Evolutionary conservation across 2,329 filamentous ascomycete species (phyloP).

Genomic region (Albophoma yamanashiensis): DNA sequence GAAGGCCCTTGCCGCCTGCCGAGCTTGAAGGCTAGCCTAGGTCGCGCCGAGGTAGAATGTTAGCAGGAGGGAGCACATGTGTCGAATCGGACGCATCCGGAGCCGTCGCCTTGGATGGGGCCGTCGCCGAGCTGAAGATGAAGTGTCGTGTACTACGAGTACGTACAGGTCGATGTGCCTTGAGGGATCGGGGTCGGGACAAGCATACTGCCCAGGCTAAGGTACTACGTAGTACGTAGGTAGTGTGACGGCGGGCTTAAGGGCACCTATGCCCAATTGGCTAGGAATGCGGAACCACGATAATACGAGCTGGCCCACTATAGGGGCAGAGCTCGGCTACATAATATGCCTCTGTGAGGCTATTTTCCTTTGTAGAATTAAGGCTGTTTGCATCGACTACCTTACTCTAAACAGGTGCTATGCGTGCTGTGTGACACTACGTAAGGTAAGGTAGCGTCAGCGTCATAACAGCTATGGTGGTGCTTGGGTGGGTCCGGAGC

Average conservation of each 20-base stretch:
- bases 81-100: not conserved
- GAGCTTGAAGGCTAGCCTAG: not conserved
- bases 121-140: not conserved
- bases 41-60: not conserved
- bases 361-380: too few species aligned
- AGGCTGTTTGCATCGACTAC: too few species aligned
- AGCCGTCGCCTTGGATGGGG: not conserved
- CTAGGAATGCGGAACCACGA: too few species aligned
- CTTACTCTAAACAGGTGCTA: too few species aligned
- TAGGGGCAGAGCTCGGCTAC: too few species aligned
- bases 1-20: not conserved
- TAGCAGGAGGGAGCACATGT: not conserved
- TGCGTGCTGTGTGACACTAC: too few species aligned
- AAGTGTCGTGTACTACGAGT: not conserved
- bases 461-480: not conserved
- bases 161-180: not conserved
- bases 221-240: too few species aligned
- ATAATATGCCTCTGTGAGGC: too few species aligned
- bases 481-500: not conserved
- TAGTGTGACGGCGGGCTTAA: too few species aligned
- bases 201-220: too few species aligned
- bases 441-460: not conserved
- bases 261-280: too few species aligned
- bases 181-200: not conserved
- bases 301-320: too few species aligned